Evolutionary conservation across 1,139 yeast genomes (phyloP), one percentile per base, ranked within the genome.

Genomic region (Yamadazyma taylorii): DNA sequence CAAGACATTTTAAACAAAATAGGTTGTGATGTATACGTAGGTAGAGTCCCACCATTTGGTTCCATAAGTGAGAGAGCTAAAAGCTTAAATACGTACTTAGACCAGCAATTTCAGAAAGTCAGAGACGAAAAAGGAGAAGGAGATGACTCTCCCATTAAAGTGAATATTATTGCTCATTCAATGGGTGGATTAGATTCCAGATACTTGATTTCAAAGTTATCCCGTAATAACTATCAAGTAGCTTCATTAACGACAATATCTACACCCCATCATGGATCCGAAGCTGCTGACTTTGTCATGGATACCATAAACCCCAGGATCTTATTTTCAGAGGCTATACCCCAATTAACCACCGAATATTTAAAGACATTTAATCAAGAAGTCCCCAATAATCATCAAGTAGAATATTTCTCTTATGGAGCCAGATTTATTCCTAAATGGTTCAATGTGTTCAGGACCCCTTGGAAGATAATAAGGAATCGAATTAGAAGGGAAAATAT

Each of bases 131-230:
- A 75, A 13, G 53, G 69, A 12, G 32, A 55, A 17, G 7, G 9
- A 12, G 5, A 25, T 13, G 39, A 51, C 3, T 55, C 59, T 35
- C 69, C 66, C 32, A 54, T 71, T 21, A 78, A 79, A 43, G 64
- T 89, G 12, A 89, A 89, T 54, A 59, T 89, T 27, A 70, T 89
- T 15, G 94, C 95, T n/a, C 97, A 89, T 55, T 87, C 96, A 0
- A 88, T 89, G 96, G 97, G 97, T 7, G 97, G 97, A 0, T 63
- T 89, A 29, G 97, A 89, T 56, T 78, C 90, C 27, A 62, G 97
- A 35, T 86, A 82, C 53, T 60, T 89, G 47, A 84, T 87, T 2
- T 73, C 87, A 0, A 64, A 75, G 36, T 57, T 83, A 12, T 63
- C 69, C 16, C 67, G 63, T 26, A 61, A 39, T 25, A 66, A 73